These are phyloP conservation scores for Vicia sativa DNA, from an alignment of 306 rosid species.

Conservation along the genomic window DNA sequence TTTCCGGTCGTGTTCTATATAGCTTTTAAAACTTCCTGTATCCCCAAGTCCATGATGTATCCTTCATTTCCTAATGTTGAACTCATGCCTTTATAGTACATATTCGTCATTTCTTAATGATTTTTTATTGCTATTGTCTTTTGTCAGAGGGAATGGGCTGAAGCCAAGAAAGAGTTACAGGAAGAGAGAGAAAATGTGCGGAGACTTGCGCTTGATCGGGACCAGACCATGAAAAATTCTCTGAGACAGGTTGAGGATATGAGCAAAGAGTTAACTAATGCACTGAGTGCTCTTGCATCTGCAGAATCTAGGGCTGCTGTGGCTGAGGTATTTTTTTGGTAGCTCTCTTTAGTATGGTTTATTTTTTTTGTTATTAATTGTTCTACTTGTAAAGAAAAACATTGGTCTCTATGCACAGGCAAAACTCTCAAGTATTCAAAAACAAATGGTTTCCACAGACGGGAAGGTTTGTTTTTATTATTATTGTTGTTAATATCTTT, in stretches of 20 bases:
- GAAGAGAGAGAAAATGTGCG: conserved; percentile 75
- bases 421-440: conserved; percentile 66
- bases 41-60: not conserved
- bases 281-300: conserved; percentile 67
- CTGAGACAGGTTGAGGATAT: conserved; percentile 82
- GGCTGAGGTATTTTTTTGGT: conserved; percentile 66
- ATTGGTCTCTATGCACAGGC: conserved; percentile 51
- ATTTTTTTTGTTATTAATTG: not conserved
- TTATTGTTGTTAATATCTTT: conserved; percentile 10
- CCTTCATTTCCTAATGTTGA: not conserved
- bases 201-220: conserved; percentile 64
- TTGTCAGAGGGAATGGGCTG: conserved; percentile 93
- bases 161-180: conserved; percentile 83
- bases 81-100: not conserved
- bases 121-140: conserved; percentile 10
- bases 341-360: not conserved
- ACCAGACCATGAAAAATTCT: conserved; percentile 65
- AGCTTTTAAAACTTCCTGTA: not conserved
- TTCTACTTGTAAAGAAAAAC: conserved; percentile 4
- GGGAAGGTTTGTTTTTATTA: conserved; percentile 54
- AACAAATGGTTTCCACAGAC: conserved; percentile 51
- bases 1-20: not conserved
- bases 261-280: conserved; percentile 74
- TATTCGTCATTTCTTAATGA: conserved; percentile 4
- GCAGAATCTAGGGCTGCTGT: conserved; percentile 85